These are phyloP conservation scores for Puccinia horiana DNA, from an alignment of 1,284 basidiomycete genomes.

Conservation along the genomic window DNA sequence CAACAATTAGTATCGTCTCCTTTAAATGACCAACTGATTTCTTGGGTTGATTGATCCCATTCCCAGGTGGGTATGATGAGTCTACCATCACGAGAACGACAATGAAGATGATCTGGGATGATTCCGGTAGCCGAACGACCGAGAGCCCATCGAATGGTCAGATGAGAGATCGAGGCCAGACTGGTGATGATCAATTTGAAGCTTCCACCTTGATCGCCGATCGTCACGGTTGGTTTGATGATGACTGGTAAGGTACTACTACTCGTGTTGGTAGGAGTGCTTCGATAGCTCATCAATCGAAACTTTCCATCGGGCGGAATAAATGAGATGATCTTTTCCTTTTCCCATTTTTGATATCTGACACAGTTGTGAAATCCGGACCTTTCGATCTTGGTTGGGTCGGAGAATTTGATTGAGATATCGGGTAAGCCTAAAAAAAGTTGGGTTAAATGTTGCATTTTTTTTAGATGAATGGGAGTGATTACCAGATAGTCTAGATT, in stretches of 20 bases:
- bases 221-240: not conserved
- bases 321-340: constrained; percentile 79
- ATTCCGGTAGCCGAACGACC: not conserved
- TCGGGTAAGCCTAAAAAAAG: constrained; percentile 75
- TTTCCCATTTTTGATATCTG: constrained; percentile 75
- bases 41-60: constrained; percentile 18
- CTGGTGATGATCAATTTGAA: not conserved
- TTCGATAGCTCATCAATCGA: constrained; percentile 78
- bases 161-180: not conserved
- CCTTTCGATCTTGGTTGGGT: constrained; percentile 72
- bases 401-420: constrained; percentile 75
- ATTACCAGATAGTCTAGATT: constrained; percentile 10
- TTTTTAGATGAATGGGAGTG: not conserved
- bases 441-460: not conserved
- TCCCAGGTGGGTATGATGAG: not conserved
- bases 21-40: constrained; percentile 1
- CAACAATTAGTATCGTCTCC: constrained; percentile 18
- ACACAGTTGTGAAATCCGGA: constrained; percentile 89
- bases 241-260: not conserved
- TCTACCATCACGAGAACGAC: constrained; percentile 7
- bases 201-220: constrained; percentile 13
- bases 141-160: constrained; percentile 7
- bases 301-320: constrained; percentile 93
- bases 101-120: constrained; percentile 19
- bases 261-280: not conserved